Percentiles rank a stretch among this genome's conserved stretches.
Conservation (phyloP, 2,329 filamentous ascomycete species). For the Penicillium oxalicum region DNA sequence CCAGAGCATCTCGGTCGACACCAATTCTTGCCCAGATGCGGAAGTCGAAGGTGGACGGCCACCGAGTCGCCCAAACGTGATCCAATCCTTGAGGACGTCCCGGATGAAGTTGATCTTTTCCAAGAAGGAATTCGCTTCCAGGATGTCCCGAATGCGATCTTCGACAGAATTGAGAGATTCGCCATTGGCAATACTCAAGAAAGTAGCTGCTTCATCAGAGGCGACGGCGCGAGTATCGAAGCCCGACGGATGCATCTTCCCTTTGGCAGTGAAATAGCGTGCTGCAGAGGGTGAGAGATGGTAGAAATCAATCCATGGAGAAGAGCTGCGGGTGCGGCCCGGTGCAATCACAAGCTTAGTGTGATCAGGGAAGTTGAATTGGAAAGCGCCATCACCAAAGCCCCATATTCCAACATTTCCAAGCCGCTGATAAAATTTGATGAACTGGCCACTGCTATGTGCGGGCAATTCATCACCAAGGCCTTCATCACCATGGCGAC, state of each 20-base stretch:
- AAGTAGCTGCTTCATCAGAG: slow-evolving; percentile 37
- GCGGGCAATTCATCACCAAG: slow-evolving; percentile 21
- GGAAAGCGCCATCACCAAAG: slow-evolving; percentile 46
- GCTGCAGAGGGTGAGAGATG: slow-evolving; percentile 44
- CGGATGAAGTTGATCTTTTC: slow-evolving; percentile 40
- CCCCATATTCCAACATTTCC: slow-evolving; percentile 51
- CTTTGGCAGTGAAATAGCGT: slow-evolving; percentile 36
- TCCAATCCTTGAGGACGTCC: slow-evolving; percentile 38
- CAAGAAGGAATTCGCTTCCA: slow-evolving; percentile 41
- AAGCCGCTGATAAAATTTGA: slow-evolving; percentile 48
- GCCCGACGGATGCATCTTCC: slow-evolving; percentile 39
- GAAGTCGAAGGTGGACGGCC: slow-evolving; percentile 23
- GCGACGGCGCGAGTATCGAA: slow-evolving; percentile 40
- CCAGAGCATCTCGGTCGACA: slow-evolving; percentile 33
- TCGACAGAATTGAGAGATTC: slow-evolving; percentile 29
- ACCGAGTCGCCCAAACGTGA: slow-evolving; percentile 34
- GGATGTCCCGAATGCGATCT: slow-evolving; percentile 36
- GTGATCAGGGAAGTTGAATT: slow-evolving; percentile 50
- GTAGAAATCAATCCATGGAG: slow-evolving; percentile 45
- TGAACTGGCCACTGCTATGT: slow-evolving; percentile 34
- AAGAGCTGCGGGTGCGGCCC: slow-evolving; percentile 33
- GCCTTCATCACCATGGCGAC: slow-evolving; percentile 36
- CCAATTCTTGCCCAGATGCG: slow-evolving; percentile 10
- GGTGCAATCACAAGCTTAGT: slow-evolving; percentile 46
- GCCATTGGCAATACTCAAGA: slow-evolving; percentile 37